Evolutionary conservation across 1,284 basidiomycete species (phyloP).

Genomic region (Apiotrichum gamsii): DNA sequence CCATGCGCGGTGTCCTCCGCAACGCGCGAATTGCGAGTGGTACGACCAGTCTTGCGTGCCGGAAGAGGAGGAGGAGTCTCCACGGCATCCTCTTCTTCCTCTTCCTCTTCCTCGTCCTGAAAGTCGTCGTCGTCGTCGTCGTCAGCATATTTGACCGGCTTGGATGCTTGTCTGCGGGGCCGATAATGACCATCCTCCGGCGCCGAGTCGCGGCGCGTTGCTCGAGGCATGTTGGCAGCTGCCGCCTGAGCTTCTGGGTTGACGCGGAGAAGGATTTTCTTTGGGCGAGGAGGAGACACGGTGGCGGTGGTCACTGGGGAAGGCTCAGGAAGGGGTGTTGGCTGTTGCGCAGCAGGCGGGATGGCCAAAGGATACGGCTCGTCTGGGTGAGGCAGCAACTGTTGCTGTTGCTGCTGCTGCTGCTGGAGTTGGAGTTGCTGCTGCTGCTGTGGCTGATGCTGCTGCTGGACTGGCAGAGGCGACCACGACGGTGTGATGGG

Average conservation of each 20-base stretch:
- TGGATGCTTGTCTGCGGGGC: neutral
- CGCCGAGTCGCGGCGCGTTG: too few species aligned
- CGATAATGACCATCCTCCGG: neutral
- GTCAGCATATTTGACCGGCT: conserved; percentile 16
- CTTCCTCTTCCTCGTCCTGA: conserved; percentile 9
- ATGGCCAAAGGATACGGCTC: neutral
- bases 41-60: too few species aligned
- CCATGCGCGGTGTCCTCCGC: conserved; percentile 10
- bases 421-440: neutral
- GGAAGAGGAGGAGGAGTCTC: neutral
- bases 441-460: conserved; percentile 4
- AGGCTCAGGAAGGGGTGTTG: neutral
- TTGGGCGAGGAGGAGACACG: neutral
- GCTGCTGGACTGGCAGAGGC: conserved; percentile 3
- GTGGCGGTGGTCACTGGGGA: neutral
- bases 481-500: neutral
- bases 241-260: neutral
- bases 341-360: neutral
- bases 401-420: neutral
- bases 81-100: neutral
- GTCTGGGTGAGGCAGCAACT: neutral
- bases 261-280: conserved; percentile 20
- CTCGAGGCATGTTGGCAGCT: neutral
- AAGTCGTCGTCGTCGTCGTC: conserved; percentile 22
- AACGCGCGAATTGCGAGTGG: conserved; percentile 12